phyloP scores from a whole-genome alignment of 139 green algal genomes.

The Micractinium sp. region DNA sequence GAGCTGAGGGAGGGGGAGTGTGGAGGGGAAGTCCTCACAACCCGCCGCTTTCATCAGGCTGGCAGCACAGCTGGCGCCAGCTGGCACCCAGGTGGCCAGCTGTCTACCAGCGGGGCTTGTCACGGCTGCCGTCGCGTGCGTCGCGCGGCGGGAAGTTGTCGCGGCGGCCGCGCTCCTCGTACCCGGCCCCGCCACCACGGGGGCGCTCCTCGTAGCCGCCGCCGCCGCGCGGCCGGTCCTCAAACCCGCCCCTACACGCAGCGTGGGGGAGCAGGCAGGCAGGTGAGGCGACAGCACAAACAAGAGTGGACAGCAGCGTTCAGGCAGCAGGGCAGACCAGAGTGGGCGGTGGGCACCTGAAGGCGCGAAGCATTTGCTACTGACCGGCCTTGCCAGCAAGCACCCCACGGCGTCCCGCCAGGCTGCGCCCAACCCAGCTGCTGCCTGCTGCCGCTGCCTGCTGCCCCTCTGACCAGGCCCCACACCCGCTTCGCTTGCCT shows the following conservation, averaged over 20 bases:
- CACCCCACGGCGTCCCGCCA: no score
- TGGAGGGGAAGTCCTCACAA: no score
- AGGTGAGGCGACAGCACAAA: no score
- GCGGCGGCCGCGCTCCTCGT: slow-evolving; percentile 6
- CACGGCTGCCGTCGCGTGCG: not conserved
- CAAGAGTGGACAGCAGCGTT: no score
- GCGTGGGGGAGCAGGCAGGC: not conserved
- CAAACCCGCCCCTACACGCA: not conserved
- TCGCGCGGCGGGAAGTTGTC: slow-evolving; percentile 20
- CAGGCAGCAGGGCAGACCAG: no score
- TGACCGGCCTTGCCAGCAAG: no score
- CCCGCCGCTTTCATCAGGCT: no score
- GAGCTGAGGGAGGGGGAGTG: no score
- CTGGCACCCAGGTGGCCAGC: not conserved
- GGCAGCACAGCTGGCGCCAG: not conserved
- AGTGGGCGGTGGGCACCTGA: no score
- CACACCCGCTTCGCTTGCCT: not conserved
- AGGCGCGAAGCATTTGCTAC: no score
- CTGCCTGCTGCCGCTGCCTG: not conserved
- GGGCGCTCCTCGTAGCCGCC: not conserved
- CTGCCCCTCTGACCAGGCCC: not conserved
- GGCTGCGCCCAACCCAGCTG: not conserved
- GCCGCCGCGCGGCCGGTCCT: not conserved
- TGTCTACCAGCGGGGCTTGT: slow-evolving; percentile 14
- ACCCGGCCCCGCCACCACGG: not conserved